A percentile compares a stretch with the other conserved stretches of the same genome.
Conservation (phyloP, 768 basidiomycete species). For the Gelatoporia subvermispora region DNA sequence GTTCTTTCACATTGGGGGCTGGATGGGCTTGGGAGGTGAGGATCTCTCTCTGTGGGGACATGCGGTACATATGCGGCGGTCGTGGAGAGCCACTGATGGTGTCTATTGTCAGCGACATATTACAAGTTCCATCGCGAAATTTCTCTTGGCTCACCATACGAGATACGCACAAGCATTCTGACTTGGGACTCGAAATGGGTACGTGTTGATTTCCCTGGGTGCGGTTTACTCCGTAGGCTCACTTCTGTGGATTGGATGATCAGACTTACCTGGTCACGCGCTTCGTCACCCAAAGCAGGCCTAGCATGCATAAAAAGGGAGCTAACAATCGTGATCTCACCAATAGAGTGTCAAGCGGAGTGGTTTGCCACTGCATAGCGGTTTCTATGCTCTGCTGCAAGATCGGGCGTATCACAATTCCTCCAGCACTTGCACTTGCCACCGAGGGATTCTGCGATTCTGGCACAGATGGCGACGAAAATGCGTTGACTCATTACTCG, state of each 20-base stretch:
- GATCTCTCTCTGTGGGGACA: background rate
- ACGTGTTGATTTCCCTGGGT: constrained; percentile 13
- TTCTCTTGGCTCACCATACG: constrained; percentile 54
- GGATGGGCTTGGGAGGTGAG: constrained; percentile 49
- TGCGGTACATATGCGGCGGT: no score
- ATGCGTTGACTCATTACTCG: constrained; percentile 26
- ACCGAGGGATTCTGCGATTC: constrained; percentile 48
- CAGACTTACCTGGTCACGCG: constrained; percentile 60
- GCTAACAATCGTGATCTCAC: background rate
- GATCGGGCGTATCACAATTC: constrained; percentile 67
- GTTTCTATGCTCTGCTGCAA: constrained; percentile 69
- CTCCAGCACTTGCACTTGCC: constrained; percentile 59
- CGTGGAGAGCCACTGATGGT: background rate
- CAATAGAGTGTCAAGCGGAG: constrained; percentile 39
- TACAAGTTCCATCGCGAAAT: constrained; percentile 71
- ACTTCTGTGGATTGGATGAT: background rate
- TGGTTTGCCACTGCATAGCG: constrained; percentile 55
- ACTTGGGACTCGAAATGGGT: constrained; percentile 83
- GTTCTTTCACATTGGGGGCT: constrained; percentile 55
- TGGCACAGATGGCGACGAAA: constrained; percentile 3
- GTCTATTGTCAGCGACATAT: constrained; percentile 45
- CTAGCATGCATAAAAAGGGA: background rate
- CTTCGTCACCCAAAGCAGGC: constrained; percentile 42
- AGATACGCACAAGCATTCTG: constrained; percentile 51
- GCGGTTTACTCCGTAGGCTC: background rate